Conservation (phyloP, 345 rosid genomes). For the Odontarrhena argentea region DNA sequence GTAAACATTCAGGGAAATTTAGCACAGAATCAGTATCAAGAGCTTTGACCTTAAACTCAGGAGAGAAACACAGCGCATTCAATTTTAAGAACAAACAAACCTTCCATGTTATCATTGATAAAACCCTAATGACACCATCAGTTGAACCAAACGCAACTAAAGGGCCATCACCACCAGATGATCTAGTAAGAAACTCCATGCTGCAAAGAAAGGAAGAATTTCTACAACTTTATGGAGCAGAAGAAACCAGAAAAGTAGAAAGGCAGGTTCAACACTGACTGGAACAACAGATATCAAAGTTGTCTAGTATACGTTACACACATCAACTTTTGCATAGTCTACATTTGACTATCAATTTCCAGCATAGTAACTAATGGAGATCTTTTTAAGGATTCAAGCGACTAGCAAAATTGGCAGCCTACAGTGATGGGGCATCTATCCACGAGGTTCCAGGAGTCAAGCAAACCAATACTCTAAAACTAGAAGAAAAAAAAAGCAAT, state of each 20-base stretch:
- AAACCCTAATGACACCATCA: slow-evolving; percentile 98
- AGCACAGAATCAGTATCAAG: slow-evolving; percentile 27
- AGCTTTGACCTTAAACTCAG: slow-evolving; percentile 19
- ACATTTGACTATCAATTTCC: slow-evolving; percentile 6
- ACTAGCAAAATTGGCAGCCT: background rate
- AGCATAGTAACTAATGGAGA: slow-evolving; percentile 18
- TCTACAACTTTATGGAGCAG: slow-evolving; percentile 21
- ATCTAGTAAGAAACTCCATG: slow-evolving; percentile 91
- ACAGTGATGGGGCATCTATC: slow-evolving; percentile 12
- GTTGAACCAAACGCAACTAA: slow-evolving; percentile 98
- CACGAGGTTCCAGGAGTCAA: background rate
- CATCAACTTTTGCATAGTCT: slow-evolving; percentile 7
- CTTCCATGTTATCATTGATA: slow-evolving; percentile 99
- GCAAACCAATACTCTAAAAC: slow-evolving; percentile 3
- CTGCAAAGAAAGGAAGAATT: slow-evolving; percentile 49
- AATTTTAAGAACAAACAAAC: slow-evolving; percentile 46
- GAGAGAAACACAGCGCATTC: background rate
- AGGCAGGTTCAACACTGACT: slow-evolving; percentile 4
- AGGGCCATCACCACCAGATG: slow-evolving; percentile 85
- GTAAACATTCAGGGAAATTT: slow-evolving; percentile 28
- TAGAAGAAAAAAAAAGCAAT: slow-evolving; percentile 5
- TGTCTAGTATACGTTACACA: background rate
- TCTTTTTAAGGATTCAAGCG: slow-evolving; percentile 7
- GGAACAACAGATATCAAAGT: slow-evolving; percentile 14
- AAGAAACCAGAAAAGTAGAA: background rate